Conservation (phyloP, 306 rosid species). For the Trichosanthes truncata region DNA sequence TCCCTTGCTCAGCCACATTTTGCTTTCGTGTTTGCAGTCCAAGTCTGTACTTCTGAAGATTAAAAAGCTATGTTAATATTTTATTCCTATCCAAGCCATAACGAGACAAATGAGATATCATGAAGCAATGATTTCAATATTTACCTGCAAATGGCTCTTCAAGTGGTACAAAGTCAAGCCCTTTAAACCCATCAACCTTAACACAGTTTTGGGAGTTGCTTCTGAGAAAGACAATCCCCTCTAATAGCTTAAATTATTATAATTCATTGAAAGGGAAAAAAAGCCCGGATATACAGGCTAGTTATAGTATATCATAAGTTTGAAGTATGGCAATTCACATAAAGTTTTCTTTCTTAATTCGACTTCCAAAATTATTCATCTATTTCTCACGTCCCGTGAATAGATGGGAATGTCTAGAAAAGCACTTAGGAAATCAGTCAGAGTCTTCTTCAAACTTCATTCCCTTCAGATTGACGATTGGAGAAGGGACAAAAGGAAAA, state of each 20-base stretch:
- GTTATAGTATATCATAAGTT: background rate
- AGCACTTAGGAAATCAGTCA: background rate
- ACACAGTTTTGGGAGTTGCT: slow-evolving; percentile 90
- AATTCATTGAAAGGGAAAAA: background rate
- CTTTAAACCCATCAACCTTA: slow-evolving; percentile 86
- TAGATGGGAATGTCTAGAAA: background rate
- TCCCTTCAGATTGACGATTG: background rate
- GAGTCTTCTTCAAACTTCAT: background rate
- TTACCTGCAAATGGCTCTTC: slow-evolving; percentile 99
- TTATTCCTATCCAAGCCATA: background rate
- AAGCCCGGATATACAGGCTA: background rate
- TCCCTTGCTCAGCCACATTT: slow-evolving; percentile 38
- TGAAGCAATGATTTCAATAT: background rate
- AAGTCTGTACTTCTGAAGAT: slow-evolving; percentile 78
- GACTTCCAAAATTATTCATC: background rate
- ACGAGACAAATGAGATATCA: background rate
- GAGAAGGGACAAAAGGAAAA: background rate
- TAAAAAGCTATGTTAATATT: background rate
- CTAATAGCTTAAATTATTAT: background rate
- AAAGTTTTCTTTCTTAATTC: background rate
- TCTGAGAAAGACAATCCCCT: slow-evolving; percentile 31
- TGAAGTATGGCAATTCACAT: background rate
- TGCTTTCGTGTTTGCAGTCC: slow-evolving; percentile 56
- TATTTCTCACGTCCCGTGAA: background rate
- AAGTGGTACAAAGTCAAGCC: slow-evolving; percentile 91